These are phyloP conservation scores for Lomentospora prolificans DNA, from an alignment of 2,329 filamentous ascomycete genomes.

Conservation along the genomic window DNA sequence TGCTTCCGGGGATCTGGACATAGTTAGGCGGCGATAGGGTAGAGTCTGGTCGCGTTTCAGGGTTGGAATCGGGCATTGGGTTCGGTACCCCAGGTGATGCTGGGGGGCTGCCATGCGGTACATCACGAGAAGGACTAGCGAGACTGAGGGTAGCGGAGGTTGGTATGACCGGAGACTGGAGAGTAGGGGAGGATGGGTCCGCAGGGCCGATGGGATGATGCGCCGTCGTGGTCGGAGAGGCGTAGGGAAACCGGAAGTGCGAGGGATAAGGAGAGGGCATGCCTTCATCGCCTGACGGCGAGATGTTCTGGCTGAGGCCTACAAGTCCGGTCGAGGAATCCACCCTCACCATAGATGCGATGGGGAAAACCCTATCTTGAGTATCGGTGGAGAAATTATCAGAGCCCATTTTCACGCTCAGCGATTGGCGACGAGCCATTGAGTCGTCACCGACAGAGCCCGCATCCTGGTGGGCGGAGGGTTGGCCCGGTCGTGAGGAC, in stretches of 20 bases:
- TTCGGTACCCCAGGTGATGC: background rate
- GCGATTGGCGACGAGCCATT: background rate
- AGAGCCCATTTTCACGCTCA: background rate
- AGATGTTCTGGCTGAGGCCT: background rate
- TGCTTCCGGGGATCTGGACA: background rate
- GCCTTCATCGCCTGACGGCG: background rate
- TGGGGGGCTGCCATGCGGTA: background rate
- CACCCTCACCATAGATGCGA: slow-evolving; percentile 6
- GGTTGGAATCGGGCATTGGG: background rate
- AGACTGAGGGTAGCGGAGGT: background rate
- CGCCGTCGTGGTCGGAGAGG: background rate
- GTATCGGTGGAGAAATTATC: background rate
- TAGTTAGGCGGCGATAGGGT: background rate
- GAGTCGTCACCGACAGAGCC: background rate
- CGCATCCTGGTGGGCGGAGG: background rate
- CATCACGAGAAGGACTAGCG: background rate
- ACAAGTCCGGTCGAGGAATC: background rate
- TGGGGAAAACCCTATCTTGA: background rate
- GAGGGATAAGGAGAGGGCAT: background rate
- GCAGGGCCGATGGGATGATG: background rate
- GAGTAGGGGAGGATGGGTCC: background rate
- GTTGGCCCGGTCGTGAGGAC: background rate
- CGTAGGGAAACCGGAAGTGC: background rate
- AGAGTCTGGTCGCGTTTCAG: background rate
- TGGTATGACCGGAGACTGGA: background rate